Conservation (phyloP, 2,329 filamentous ascomycete species). For the Diaporthe amygdali region DNA sequence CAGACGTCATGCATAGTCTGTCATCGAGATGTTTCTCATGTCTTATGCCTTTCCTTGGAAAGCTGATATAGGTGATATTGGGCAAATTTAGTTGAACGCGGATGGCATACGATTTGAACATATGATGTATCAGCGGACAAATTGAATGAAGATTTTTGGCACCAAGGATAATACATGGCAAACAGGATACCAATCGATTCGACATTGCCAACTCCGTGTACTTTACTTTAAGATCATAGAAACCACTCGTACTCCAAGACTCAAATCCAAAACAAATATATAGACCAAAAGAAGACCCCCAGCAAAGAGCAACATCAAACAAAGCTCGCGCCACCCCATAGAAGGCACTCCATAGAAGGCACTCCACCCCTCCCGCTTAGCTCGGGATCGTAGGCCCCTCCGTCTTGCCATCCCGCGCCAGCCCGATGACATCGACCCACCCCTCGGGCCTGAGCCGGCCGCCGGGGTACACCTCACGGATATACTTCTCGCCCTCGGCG, state of each 20-base stretch:
- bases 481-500: conserved; percentile 58
- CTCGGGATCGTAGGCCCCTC: not conserved
- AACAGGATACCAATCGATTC: not conserved
- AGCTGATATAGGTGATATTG: not conserved
- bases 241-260: not conserved
- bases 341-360: not conserved
- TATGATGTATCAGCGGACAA: too few relatives aligned
- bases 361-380: not conserved
- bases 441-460: conserved; percentile 56
- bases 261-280: not conserved
- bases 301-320: not conserved
- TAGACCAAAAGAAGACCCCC: not conserved
- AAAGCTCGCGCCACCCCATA: not conserved
- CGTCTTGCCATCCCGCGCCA: conserved; percentile 35
- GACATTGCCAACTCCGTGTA: not conserved
- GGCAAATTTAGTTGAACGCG: too few relatives aligned
- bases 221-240: too few relatives aligned
- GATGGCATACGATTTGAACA: too few relatives aligned
- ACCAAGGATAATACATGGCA: too few relatives aligned
- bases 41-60: not conserved
- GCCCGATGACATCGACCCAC: conserved; percentile 63
- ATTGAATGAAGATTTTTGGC: too few relatives aligned
- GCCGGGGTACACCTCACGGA: conserved; percentile 52
- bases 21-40: not conserved
- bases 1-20: too few relatives aligned